phyloP scores from a whole-genome alignment of 257 asterid genomes.

The Petunia axillaris region DNA sequence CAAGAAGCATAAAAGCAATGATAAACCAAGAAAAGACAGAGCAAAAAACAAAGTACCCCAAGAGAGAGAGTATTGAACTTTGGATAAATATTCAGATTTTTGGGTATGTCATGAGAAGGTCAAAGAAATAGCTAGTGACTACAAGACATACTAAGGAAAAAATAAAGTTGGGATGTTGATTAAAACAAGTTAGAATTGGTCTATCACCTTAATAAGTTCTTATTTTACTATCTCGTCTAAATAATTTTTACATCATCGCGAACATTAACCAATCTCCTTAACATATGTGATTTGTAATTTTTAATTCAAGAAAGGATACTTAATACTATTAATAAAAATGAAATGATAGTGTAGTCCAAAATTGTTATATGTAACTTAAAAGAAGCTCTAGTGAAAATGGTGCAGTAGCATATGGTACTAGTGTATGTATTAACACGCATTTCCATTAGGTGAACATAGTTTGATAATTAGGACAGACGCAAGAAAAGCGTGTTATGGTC shows the following conservation, averaged over 20 bases:
- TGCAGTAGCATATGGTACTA: too few species aligned
- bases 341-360: too few species aligned
- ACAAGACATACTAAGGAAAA: constrained; percentile 24
- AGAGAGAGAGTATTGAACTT: constrained; percentile 10
- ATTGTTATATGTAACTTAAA: too few species aligned
- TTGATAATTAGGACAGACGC: constrained; percentile 18
- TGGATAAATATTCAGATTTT: constrained; percentile 22
- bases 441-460: not conserved
- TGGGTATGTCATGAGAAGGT: constrained; percentile 31
- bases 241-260: too few species aligned
- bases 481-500: constrained; percentile 40
- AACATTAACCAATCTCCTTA: too few species aligned
- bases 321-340: too few species aligned
- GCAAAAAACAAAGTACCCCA: not conserved
- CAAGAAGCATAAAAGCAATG: constrained; percentile 3
- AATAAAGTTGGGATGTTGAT: constrained; percentile 50
- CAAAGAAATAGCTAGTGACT: constrained; percentile 28
- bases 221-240: too few species aligned
- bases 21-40: not conserved
- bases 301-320: too few species aligned
- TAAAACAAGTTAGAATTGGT: constrained; percentile 23
- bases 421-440: not conserved
- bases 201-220: too few species aligned
- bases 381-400: too few species aligned
- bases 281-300: too few species aligned